Evolutionary conservation across 2,329 filamentous ascomycete genomes (phyloP).

Genomic region (Gaeumannomyces sp.): DNA sequence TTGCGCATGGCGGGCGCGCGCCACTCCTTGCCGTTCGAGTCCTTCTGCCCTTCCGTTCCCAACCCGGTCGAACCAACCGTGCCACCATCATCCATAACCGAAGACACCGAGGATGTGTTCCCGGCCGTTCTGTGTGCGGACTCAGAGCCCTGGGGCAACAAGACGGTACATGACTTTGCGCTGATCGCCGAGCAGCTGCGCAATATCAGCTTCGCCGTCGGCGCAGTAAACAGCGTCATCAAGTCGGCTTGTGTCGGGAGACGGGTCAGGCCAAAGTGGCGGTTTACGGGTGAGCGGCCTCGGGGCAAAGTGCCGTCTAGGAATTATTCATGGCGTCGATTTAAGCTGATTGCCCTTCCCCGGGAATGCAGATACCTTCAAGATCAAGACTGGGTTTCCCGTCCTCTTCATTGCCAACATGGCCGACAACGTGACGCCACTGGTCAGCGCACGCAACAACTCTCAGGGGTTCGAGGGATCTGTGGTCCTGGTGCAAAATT

Average conservation of each 20-base stretch:
- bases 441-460: conserved; percentile 32
- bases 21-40: conserved; percentile 12
- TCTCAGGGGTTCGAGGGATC: conserved; percentile 37
- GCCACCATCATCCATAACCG: conserved; percentile 23
- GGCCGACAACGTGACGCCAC: conserved; percentile 41
- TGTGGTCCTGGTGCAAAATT: conserved; percentile 41
- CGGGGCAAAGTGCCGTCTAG: background rate
- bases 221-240: conserved; percentile 36
- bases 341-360: conserved; percentile 9
- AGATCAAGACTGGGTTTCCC: conserved; percentile 32
- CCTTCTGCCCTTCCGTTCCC: conserved; percentile 23
- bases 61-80: conserved; percentile 25
- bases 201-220: conserved; percentile 33
- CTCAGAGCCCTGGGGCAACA: conserved; percentile 22
- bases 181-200: conserved; percentile 27
- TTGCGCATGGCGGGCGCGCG: conserved; percentile 20
- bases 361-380: conserved; percentile 18
- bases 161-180: conserved; percentile 28
- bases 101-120: conserved; percentile 35
- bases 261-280: conserved; percentile 30
- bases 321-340: conserved; percentile 7
- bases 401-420: conserved; percentile 37
- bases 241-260: conserved; percentile 35
- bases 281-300: conserved; percentile 27
- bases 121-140: conserved; percentile 42